A percentile compares a stretch with the other conserved stretches of the same genome.
Conservation (phyloP, 305 asterid species). For the Fraxinus ornus region DNA sequence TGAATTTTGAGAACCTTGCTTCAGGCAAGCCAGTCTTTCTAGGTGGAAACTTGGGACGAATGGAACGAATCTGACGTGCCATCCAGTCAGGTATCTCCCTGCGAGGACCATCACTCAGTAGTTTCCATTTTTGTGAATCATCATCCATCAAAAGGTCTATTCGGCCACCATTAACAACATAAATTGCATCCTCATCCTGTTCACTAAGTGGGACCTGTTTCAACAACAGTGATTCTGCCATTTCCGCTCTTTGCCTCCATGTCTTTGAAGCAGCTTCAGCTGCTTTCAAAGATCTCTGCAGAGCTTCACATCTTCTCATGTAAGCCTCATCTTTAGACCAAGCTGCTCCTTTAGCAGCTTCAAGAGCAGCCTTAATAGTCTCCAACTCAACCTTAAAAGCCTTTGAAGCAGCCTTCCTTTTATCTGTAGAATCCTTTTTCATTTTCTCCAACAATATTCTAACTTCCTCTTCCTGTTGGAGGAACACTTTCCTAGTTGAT, state of each 20-base stretch:
- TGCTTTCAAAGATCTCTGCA: slow-evolving; percentile 40
- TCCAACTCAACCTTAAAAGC: slow-evolving; percentile 40
- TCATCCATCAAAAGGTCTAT: slow-evolving; percentile 36
- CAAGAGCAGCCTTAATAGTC: slow-evolving; percentile 35
- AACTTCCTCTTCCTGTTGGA: slow-evolving; percentile 38
- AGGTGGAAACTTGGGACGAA: slow-evolving; percentile 45
- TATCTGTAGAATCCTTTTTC: slow-evolving; percentile 38
- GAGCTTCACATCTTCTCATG: slow-evolving; percentile 39
- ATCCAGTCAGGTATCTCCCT: slow-evolving; percentile 49
- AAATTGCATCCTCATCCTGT: slow-evolving; percentile 30
- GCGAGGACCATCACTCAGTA: slow-evolving; percentile 44
- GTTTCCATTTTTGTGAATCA: slow-evolving; percentile 44
- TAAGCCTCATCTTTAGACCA: slow-evolving; percentile 36
- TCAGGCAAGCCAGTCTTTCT: slow-evolving; percentile 37
- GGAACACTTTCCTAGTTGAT: slow-evolving; percentile 32
- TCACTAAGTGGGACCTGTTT: slow-evolving; percentile 21
- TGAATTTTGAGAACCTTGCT: slow-evolving; percentile 27
- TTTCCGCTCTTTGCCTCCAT: slow-evolving; percentile 43
- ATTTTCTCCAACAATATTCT: slow-evolving; percentile 37
- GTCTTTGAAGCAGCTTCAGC: slow-evolving; percentile 37
- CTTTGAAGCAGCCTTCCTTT: slow-evolving; percentile 37
- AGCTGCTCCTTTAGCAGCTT: slow-evolving; percentile 41
- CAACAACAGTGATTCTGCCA: slow-evolving; percentile 29
- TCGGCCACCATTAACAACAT: slow-evolving; percentile 42
- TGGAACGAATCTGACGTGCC: slow-evolving; percentile 38